A percentile compares a stretch with the other conserved stretches of the same genome.
Evolutionary conservation across 768 basidiomycete genomes (phyloP).

Genomic region (Tephrocybe sp.): DNA sequence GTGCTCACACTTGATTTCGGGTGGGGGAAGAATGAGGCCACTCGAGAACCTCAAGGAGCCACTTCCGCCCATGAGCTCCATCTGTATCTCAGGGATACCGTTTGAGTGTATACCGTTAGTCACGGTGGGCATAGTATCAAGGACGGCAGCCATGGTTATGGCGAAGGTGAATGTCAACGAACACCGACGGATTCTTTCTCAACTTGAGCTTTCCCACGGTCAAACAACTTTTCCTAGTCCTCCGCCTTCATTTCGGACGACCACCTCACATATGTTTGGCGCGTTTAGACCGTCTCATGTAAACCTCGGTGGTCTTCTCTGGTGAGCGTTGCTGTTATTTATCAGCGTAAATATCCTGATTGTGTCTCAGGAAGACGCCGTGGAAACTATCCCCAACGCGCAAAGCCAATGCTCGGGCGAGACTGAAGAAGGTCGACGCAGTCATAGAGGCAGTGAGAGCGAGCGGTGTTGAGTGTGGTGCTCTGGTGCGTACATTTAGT

Average conservation of each 20-base stretch:
- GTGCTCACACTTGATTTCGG: conserved; percentile 86
- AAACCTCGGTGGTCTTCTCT: conserved; percentile 77
- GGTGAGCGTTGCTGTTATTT: conserved; percentile 46
- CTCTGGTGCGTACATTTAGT: conserved; percentile 59
- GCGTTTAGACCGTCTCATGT: conserved; percentile 75
- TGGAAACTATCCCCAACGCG: conserved; percentile 91
- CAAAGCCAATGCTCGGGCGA: conserved; percentile 86
- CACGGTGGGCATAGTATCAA: conserved; percentile 24
- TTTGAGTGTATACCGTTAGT: conserved; percentile 42
- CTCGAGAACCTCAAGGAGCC: conserved; percentile 60
- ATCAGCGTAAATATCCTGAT: background rate
- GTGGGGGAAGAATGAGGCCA: conserved; percentile 93
- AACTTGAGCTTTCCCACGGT: conserved; percentile 30
- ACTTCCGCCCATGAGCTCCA: conserved; percentile 31
- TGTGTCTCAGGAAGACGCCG: conserved; percentile 78
- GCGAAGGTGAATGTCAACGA: conserved; percentile 17
- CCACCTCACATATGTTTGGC: conserved; percentile 67
- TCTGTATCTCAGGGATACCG: conserved; percentile 41
- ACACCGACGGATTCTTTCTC: conserved; percentile 18
- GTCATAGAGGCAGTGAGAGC: conserved; percentile 87
- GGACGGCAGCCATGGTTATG: conserved; percentile 48
- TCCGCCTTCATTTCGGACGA: conserved; percentile 6
- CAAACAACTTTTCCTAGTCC: conserved; percentile 23
- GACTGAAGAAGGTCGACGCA: conserved; percentile 90
- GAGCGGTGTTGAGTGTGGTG: conserved; percentile 76